A percentile compares a stretch with the other conserved stretches of the same genome.
phyloP scores from a whole-genome alignment of 2,329 filamentous ascomycete species.

The Aspergillus neotritici region DNA sequence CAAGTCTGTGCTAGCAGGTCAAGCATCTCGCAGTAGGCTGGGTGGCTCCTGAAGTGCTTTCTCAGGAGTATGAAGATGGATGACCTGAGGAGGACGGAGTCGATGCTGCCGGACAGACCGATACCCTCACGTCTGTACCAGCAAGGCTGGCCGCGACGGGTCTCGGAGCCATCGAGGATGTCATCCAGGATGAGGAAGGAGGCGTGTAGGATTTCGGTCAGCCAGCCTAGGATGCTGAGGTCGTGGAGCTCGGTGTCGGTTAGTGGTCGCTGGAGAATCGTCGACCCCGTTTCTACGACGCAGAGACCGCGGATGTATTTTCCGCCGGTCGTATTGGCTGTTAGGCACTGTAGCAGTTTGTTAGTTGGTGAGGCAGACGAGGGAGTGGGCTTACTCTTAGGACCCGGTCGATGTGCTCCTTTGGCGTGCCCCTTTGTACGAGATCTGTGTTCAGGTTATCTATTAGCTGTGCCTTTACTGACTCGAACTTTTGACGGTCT shows the following conservation, averaged over 20 bases:
- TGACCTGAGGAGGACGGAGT: slow-evolving; percentile 88
- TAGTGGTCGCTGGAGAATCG: slow-evolving; percentile 67
- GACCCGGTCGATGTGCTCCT: too few species aligned
- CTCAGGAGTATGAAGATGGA: slow-evolving; percentile 84
- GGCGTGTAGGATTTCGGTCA: slow-evolving; percentile 94
- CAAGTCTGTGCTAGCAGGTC: slow-evolving; percentile 94
- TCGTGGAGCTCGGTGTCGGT: slow-evolving; percentile 77
- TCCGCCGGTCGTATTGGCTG: slow-evolving; percentile 52
- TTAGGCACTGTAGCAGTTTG: too few species aligned
- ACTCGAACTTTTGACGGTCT: too few species aligned
- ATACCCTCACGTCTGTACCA: slow-evolving; percentile 89
- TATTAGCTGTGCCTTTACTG: too few species aligned
- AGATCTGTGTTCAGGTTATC: too few species aligned
- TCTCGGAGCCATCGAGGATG: slow-evolving; percentile 95
- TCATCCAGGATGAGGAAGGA: slow-evolving; percentile 98
- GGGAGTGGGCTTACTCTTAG: too few species aligned
- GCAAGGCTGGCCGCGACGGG: slow-evolving; percentile 85
- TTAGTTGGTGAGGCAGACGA: too few species aligned
- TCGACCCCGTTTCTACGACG: slow-evolving; percentile 78
- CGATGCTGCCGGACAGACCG: slow-evolving; percentile 96
- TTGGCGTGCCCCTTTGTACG: too few species aligned
- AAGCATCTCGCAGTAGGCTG: slow-evolving; percentile 78
- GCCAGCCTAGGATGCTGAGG: slow-evolving; percentile 83
- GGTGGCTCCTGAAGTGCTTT: slow-evolving; percentile 83
- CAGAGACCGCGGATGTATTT: slow-evolving; percentile 99